Conservation (phyloP, 139 green algal species). For the Chlorella sp. region DNA sequence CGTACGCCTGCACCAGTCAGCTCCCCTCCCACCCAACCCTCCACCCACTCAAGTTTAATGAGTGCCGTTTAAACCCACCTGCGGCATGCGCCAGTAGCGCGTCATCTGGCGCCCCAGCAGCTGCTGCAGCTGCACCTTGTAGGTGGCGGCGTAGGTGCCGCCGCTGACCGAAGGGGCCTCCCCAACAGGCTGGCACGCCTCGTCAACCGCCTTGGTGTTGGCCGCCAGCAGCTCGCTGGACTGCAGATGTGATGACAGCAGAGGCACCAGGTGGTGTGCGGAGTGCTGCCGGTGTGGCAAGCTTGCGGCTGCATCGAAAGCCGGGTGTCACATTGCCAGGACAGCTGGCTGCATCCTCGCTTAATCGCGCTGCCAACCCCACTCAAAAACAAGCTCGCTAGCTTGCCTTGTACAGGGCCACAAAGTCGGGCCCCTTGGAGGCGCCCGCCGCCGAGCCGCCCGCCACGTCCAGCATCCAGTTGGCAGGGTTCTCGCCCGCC, state of each 20-base stretch:
- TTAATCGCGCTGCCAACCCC: no score
- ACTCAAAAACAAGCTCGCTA: background rate
- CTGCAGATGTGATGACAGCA: background rate
- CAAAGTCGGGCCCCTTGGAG: background rate
- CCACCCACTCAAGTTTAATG: no score
- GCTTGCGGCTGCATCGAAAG: no score
- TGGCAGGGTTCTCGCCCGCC: background rate
- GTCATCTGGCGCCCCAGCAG: background rate
- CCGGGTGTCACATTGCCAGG: no score
- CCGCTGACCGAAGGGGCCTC: background rate
- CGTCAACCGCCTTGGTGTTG: background rate
- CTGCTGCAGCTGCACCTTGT: background rate
- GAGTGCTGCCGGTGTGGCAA: no score
- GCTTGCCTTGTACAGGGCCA: background rate
- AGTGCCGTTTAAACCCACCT: no score
- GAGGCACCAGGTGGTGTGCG: no score
- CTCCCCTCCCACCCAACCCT: no score
- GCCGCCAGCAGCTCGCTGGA: background rate
- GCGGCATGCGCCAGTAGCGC: background rate
- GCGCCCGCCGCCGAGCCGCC: background rate
- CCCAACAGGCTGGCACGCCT: background rate
- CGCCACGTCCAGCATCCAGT: slow-evolving; percentile 5
- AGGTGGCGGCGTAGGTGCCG: background rate
- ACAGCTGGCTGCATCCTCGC: no score
- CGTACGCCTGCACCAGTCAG: no score